A percentile compares a stretch with the other conserved stretches of the same genome.
Evolutionary conservation across 2,329 filamentous ascomycete genomes (phyloP).

Genomic region (Colletotrichum sansevieriae): DNA sequence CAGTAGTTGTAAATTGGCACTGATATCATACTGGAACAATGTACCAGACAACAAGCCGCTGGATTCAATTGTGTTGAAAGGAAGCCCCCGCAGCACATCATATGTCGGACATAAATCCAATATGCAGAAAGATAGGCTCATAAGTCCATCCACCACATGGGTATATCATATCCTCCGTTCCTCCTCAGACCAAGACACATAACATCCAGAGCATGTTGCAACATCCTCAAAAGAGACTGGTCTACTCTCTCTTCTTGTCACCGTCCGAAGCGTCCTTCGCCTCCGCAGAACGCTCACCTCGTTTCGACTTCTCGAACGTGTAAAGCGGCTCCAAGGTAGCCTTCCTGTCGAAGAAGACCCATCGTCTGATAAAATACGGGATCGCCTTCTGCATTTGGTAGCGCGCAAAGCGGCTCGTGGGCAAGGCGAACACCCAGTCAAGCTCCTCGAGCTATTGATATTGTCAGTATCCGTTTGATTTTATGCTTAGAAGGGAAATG

Average conservation of each 20-base stretch:
- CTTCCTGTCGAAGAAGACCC: constrained; percentile 47
- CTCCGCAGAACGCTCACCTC: constrained; percentile 14
- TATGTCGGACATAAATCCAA: not conserved
- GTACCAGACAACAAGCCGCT: not conserved
- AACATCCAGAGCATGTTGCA: too few relatives aligned
- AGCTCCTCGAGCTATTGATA: constrained; percentile 56
- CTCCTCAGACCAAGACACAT: not conserved
- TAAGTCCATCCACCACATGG: constrained; percentile 31
- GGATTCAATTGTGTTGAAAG: not conserved
- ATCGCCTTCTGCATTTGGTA: constrained; percentile 52
- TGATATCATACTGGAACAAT: not conserved
- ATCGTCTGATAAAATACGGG: constrained; percentile 51
- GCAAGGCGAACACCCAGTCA: constrained; percentile 54
- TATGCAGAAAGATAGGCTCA: constrained; percentile 20
- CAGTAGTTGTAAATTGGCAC: not conserved
- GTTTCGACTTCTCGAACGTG: constrained; percentile 48
- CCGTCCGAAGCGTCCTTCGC: constrained; percentile 30
- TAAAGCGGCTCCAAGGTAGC: constrained; percentile 59
- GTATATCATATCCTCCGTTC: constrained; percentile 16
- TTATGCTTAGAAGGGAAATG: too few relatives aligned
- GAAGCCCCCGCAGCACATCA: not conserved
- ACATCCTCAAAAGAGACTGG: too few relatives aligned
- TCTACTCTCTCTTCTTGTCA: constrained; percentile 37
- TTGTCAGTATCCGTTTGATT: too few relatives aligned
- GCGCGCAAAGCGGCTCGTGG: constrained; percentile 48